phyloP scores from a whole-genome alignment of 441 rosid species.

The Iberis amara region DNA sequence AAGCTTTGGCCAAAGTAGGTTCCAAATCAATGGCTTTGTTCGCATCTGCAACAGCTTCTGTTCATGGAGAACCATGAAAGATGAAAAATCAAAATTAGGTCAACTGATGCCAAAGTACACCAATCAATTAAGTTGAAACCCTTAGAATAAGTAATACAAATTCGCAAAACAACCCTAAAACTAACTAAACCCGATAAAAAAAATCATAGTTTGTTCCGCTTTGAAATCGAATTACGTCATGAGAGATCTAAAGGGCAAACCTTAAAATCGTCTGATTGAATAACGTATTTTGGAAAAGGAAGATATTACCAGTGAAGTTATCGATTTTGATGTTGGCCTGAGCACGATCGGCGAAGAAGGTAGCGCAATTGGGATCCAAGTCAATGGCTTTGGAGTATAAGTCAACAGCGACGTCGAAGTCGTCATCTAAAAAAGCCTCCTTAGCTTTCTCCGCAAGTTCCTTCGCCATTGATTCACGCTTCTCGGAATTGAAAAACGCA shows the following conservation, averaged over 20 bases:
- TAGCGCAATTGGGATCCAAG: conserved; percentile 35
- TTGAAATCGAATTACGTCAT: too few species aligned
- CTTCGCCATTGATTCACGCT: conserved; percentile 37
- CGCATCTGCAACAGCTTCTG: conserved; percentile 54
- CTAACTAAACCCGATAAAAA: too few species aligned
- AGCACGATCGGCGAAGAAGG: conserved; percentile 49
- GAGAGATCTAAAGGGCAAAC: too few species aligned
- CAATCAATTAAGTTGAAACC: conserved; percentile 4
- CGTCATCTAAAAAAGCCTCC: conserved; percentile 44
- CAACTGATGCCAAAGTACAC: neutral
- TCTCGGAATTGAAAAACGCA: too few species aligned
- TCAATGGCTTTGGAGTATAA: conserved; percentile 45
- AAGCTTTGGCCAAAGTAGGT: conserved; percentile 44
- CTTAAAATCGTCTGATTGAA: too few species aligned
- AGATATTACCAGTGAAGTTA: conserved; percentile 37
- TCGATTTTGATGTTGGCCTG: conserved; percentile 45
- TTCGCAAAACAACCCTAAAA: conserved; percentile 9
- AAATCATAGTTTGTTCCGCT: neutral
- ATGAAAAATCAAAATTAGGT: conserved; percentile 12
- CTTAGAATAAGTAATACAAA: neutral
- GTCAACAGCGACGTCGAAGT: conserved; percentile 38
- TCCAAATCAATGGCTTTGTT: conserved; percentile 47
- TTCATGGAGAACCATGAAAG: conserved; percentile 13
- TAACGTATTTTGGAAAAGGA: neutral
- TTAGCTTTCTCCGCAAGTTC: conserved; percentile 39